Base-by-base conservation (phyloP, 2,329 filamentous ascomycete genomes). In the Chrysoporthe austroafricana region DNA sequence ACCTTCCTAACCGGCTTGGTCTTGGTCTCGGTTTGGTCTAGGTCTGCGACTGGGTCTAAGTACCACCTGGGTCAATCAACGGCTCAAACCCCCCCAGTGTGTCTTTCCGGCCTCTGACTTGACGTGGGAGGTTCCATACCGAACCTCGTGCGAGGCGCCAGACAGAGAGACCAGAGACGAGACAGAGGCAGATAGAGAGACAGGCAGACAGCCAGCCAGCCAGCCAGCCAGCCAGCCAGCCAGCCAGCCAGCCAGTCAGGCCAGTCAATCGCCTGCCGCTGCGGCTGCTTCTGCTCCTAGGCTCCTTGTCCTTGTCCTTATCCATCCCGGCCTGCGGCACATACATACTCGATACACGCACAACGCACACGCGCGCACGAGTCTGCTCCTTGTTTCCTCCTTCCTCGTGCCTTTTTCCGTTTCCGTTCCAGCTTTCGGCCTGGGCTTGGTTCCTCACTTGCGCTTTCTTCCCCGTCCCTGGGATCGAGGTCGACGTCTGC, bases 1-100 rank as follows among this genome's bases (percentile, higher is more conserved):
- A 69, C 65, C 68, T 69, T 67, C 68, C 68, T 69, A 69, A 65
- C 66, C 63, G 58, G 64, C 66, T 65, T 65, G 59, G 59, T 54
- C 59, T n/a, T 57, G 66, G 60, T 64, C 62, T 63, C 58, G 63
- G 65, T 60, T 61, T 61, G 62, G 64, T 57, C 63, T 66, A 57
- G 56, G 34, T 62, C 42, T 67, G 61, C 6, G 50, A 54, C 50
- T 54, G 50, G 48, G n/a, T 52, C 21, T 32, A 54, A 21, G 50
- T 54, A 54, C 50, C 50, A 21, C 50, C 50, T 54, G 50, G 50
- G 21, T 54, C 50, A 16, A 58, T 58, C 52, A 66, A 69, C 66
- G 67, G 67, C 67, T 69, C 59, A 63, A 39, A 39, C 42, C 56
- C 46, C 50, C 50, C 50, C 26, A 32, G 13, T 54, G 50, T 54